Conservation (phyloP, 768 basidiomycete species). For the Hydnomerulius pinastri region DNA sequence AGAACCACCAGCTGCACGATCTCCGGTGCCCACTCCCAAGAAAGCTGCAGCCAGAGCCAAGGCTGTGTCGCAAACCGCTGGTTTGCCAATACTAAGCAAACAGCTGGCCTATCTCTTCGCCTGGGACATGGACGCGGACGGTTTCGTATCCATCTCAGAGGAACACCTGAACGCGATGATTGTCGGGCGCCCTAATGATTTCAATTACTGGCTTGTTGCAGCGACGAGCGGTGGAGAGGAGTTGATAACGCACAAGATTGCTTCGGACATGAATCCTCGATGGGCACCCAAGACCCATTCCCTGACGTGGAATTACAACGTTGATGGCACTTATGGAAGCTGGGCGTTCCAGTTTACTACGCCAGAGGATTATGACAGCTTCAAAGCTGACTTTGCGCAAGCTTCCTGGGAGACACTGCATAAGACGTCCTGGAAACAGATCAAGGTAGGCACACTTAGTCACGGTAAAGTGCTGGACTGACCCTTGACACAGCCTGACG, state of each 20-base stretch:
- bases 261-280: constrained; percentile 70
- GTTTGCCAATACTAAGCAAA: constrained; percentile 32
- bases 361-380: constrained; percentile 55
- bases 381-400: constrained; percentile 64
- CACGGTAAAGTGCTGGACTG: not conserved
- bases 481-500: constrained; percentile 58
- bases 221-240: constrained; percentile 52
- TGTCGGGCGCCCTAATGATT: constrained; percentile 45
- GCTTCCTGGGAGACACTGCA: constrained; percentile 83
- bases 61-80: constrained; percentile 16
- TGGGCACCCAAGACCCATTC: constrained; percentile 64
- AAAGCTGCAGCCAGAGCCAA: constrained; percentile 15
- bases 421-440: constrained; percentile 72
- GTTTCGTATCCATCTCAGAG: constrained; percentile 48
- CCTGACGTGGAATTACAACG: constrained; percentile 86
- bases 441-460: constrained; percentile 54
- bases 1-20: constrained; percentile 8
- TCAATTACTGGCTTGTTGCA: constrained; percentile 60
- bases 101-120: constrained; percentile 59
- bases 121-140: constrained; percentile 55
- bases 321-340: constrained; percentile 59
- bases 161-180: constrained; percentile 58
- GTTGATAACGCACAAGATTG: constrained; percentile 62
- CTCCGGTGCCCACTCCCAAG: constrained; percentile 15
- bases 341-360: constrained; percentile 80